Percentiles rank a stretch among this genome's conserved stretches.
Conservation (phyloP, 1,284 basidiomycete genomes). For the Inonotus hispidus region DNA sequence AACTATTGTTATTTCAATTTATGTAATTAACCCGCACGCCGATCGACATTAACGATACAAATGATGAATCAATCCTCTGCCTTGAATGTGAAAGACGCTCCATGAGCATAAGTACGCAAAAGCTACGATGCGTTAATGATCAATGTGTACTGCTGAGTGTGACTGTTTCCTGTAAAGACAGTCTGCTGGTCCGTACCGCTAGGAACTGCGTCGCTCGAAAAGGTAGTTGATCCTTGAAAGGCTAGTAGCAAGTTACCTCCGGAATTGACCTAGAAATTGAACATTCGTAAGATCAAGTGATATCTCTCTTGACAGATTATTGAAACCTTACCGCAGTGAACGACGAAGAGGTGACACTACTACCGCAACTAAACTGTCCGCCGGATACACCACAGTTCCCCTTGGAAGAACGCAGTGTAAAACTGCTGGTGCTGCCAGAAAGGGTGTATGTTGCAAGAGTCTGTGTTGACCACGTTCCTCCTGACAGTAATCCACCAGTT, state of each 20-base stretch:
- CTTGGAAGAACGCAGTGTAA: slow-evolving; percentile 48
- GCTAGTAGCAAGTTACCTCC: slow-evolving; percentile 45
- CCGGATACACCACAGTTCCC: slow-evolving; percentile 42
- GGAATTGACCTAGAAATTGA: slow-evolving; percentile 36
- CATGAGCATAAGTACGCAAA: slow-evolving; percentile 1
- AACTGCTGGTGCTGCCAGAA: slow-evolving; percentile 35
- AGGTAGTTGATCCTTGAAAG: slow-evolving; percentile 45
- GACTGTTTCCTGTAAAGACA: slow-evolving; percentile 44
- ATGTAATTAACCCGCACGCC: neutral
- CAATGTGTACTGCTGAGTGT: slow-evolving; percentile 40
- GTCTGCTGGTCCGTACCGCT: slow-evolving; percentile 47
- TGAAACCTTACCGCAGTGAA: slow-evolving; percentile 46
- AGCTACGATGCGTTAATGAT: slow-evolving; percentile 29
- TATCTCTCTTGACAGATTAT: neutral
- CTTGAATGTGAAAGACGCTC: too few relatives aligned
- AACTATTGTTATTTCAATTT: too few relatives aligned
- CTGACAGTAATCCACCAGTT: slow-evolving; percentile 41
- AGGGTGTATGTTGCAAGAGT: slow-evolving; percentile 42
- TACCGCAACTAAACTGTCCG: slow-evolving; percentile 41
- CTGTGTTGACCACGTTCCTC: slow-evolving; percentile 48
- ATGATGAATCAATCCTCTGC: too few relatives aligned
- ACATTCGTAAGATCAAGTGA: neutral
- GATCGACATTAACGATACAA: too few relatives aligned
- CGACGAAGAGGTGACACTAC: slow-evolving; percentile 35
- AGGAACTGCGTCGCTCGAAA: slow-evolving; percentile 46